Evolutionary conservation across 176 grass and related monocot species (phyloP).

Genomic region (Tillandsia fasciculata): DNA sequence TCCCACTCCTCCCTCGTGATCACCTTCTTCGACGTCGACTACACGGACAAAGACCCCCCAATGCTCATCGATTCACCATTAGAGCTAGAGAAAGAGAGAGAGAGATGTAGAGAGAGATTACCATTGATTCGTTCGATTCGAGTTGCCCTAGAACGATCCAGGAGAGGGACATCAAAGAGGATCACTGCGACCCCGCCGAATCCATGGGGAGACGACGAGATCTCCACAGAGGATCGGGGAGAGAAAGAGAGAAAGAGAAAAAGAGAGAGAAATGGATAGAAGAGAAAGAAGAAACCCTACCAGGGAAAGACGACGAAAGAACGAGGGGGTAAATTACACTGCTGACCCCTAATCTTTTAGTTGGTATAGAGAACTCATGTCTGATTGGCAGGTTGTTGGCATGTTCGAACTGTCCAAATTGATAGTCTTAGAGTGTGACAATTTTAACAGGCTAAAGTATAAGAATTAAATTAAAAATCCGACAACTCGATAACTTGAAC

Average conservation of each 20-base stretch:
- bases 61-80: conserved; percentile 12
- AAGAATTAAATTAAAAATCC: too few species aligned
- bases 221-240: neutral
- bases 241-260: neutral
- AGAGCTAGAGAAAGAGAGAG: neutral
- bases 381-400: too few species aligned
- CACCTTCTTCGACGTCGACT: conserved; percentile 73
- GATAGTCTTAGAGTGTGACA: too few species aligned
- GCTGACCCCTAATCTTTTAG: too few species aligned
- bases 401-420: too few species aligned
- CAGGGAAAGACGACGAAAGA: neutral
- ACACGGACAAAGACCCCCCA: conserved; percentile 2
- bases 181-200: neutral
- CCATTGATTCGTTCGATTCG: conserved; percentile 32
- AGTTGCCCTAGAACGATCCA: conserved; percentile 47
- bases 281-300: neutral
- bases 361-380: too few species aligned
- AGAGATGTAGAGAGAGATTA: neutral
- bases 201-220: neutral
- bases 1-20: conserved; percentile 89
- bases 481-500: too few species aligned
- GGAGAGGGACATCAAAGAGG: conserved; percentile 53
- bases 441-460: too few species aligned
- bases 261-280: neutral
- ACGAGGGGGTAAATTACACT: neutral